A percentile compares a stretch with the other conserved stretches of the same genome.
phyloP scores from a whole-genome alignment of 495 filamentous ascomycete species.

The Stereocaulon alpinum region DNA sequence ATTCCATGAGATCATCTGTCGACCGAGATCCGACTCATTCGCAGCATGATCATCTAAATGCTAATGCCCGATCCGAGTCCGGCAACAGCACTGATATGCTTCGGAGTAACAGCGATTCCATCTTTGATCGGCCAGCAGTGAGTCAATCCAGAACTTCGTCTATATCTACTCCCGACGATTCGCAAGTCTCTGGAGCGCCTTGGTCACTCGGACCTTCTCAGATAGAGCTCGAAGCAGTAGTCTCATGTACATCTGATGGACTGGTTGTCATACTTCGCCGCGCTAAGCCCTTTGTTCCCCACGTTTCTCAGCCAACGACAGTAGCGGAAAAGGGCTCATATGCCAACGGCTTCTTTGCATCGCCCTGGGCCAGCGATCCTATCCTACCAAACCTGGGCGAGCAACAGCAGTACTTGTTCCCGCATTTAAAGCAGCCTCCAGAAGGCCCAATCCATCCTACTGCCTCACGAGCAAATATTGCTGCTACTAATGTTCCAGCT shows the following conservation, averaged over 20 bases:
- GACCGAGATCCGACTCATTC: constrained; percentile 9
- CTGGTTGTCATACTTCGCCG: constrained; percentile 73
- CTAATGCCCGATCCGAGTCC: constrained; percentile 25
- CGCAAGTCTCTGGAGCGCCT: not conserved
- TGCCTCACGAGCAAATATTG: constrained; percentile 33
- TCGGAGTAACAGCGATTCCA: constrained; percentile 26
- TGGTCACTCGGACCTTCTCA: constrained; percentile 13
- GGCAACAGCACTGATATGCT: constrained; percentile 28
- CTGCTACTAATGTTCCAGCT: constrained; percentile 32
- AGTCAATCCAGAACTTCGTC: constrained; percentile 33
- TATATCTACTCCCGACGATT: constrained; percentile 17
- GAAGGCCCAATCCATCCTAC: constrained; percentile 27
- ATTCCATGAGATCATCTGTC: constrained; percentile 17
- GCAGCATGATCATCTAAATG: constrained; percentile 8
- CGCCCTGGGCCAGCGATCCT: constrained; percentile 63
- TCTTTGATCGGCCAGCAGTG: constrained; percentile 29
- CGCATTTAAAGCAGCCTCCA: constrained; percentile 20
- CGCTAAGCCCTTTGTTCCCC: constrained; percentile 60
- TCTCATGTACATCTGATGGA: constrained; percentile 84
- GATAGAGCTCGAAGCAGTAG: constrained; percentile 74
- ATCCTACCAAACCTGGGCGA: constrained; percentile 29
- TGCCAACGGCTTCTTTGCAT: constrained; percentile 63
- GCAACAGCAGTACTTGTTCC: constrained; percentile 13
- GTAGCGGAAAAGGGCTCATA: constrained; percentile 36
- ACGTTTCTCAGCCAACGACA: constrained; percentile 30